phyloP scores from a whole-genome alignment of 2,329 filamentous ascomycete genomes.

The Penicillium sp. region DNA sequence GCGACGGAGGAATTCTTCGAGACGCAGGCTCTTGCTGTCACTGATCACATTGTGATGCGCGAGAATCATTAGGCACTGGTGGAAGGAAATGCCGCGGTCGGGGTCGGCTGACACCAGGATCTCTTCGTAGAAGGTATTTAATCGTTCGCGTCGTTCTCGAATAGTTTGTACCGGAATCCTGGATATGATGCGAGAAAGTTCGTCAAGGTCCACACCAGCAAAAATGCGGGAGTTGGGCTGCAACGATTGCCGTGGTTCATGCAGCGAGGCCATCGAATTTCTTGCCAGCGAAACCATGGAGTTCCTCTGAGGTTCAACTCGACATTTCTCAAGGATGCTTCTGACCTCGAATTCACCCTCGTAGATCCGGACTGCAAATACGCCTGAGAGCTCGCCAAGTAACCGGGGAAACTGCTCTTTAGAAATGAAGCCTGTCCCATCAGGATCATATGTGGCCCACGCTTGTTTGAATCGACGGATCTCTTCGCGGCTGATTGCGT shows the following conservation, averaged over 20 bases:
- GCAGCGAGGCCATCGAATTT: conserved; percentile 35
- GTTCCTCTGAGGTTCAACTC: conserved; percentile 51
- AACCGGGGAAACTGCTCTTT: conserved; percentile 88
- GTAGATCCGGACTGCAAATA: conserved; percentile 98
- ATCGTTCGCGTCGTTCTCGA: conserved; percentile 71
- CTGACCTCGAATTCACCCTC: conserved; percentile 84
- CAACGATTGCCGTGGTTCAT: conserved; percentile 16
- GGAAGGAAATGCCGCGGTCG: conserved; percentile 87
- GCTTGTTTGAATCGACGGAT: conserved; percentile 97
- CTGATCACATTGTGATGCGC: conserved; percentile 99
- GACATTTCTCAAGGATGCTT: conserved; percentile 84
- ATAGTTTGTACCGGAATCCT: conserved; percentile 76
- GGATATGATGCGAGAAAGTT: conserved; percentile 71
- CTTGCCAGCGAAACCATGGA: conserved; percentile 23
- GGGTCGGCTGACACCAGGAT: conserved; percentile 90
- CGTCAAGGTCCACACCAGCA: conserved; percentile 69
- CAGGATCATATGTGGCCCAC: conserved; percentile 92
- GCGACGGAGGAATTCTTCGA: conserved; percentile 92
- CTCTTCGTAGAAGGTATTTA: conserved; percentile 97
- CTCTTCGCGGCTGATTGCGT: conserved; percentile 87
- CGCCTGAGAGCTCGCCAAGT: conserved; percentile 82
- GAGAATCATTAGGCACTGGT: conserved; percentile 87
- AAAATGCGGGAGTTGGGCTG: conserved; percentile 39
- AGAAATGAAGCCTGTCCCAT: conserved; percentile 86
- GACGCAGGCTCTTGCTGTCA: conserved; percentile 89